phyloP scores from a whole-genome alignment of 1,139 yeast genomes.

The Candida labiduridarum region DNA sequence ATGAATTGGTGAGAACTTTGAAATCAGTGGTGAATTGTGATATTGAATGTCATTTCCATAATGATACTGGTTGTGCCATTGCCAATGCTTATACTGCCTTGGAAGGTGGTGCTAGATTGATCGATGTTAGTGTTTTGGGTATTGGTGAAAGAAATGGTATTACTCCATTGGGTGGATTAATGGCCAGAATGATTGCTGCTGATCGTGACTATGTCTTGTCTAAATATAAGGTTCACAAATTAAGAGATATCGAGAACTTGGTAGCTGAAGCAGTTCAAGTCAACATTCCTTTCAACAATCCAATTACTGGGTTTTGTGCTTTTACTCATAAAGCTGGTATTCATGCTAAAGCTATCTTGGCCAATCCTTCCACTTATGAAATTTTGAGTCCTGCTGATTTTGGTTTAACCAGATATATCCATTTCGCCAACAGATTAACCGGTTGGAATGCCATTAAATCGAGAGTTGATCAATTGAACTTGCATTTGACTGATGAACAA shows the following conservation, averaged over 20 bases:
- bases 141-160: conserved; percentile 99
- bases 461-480: conserved; percentile 95
- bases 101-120: conserved; percentile 95
- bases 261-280: conserved; percentile 98
- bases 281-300: conserved; percentile 96
- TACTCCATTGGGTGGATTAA: conserved; percentile 94
- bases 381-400: conserved; percentile 93
- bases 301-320: conserved; percentile 99
- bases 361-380: conserved; percentile 97
- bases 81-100: conserved; percentile 98
- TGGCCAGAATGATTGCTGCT: conserved; percentile 99
- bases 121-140: conserved; percentile 95
- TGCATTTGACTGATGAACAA: conserved; percentile 88
- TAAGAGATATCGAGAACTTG: conserved; percentile 91
- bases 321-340: conserved; percentile 99
- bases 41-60: conserved; percentile 98
- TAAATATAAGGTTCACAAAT: conserved; percentile 93
- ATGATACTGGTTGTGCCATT: conserved; percentile 98
- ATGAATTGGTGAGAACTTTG: conserved; percentile 91
- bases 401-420: conserved; percentile 93
- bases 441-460: conserved; percentile 99
- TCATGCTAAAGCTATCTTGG: conserved; percentile 97
- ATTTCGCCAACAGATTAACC: conserved; percentile 95
- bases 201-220: conserved; percentile 94
- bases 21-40: conserved; percentile 94